Conservation (phyloP, 2,329 filamentous ascomycete species). For the Colletotrichum tofieldiae region DNA sequence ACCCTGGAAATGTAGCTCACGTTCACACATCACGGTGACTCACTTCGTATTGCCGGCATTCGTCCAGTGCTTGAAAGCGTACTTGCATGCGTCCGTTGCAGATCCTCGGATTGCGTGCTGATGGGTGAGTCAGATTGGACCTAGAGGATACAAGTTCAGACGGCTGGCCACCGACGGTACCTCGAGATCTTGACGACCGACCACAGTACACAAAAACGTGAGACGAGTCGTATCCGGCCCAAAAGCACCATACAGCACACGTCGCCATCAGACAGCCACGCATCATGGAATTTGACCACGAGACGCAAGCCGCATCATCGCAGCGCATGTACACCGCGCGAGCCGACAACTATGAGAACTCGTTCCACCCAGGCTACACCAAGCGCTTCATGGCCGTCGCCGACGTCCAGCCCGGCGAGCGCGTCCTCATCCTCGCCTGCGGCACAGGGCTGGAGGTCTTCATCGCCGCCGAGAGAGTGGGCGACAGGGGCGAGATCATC, state of each 20-base stretch:
- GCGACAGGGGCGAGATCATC: slow-evolving; percentile 48
- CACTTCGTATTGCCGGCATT: neutral
- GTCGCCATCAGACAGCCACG: too few relatives aligned
- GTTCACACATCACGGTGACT: neutral
- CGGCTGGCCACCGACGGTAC: neutral
- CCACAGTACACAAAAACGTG: neutral
- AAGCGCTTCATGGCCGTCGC: slow-evolving; percentile 49
- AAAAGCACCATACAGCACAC: neutral
- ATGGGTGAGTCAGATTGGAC: slow-evolving; percentile 4
- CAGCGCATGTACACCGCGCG: slow-evolving; percentile 52
- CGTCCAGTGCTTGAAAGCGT: neutral
- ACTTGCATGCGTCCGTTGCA: neutral
- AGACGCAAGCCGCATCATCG: slow-evolving; percentile 45
- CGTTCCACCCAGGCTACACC: slow-evolving; percentile 53
- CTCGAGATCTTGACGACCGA: neutral
- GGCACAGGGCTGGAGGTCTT: slow-evolving; percentile 54
- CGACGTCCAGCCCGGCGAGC: slow-evolving; percentile 47
- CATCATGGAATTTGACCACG: slow-evolving; percentile 40
- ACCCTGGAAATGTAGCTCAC: neutral
- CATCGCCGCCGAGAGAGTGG: slow-evolving; percentile 48
- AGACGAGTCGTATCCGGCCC: neutral
- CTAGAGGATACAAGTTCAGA: neutral
- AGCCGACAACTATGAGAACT: slow-evolving; percentile 52
- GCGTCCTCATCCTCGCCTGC: slow-evolving; percentile 52
- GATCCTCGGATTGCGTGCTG: slow-evolving; percentile 12